Conservation (phyloP, 768 basidiomycete species). For the Clathrus columnatus region DNA sequence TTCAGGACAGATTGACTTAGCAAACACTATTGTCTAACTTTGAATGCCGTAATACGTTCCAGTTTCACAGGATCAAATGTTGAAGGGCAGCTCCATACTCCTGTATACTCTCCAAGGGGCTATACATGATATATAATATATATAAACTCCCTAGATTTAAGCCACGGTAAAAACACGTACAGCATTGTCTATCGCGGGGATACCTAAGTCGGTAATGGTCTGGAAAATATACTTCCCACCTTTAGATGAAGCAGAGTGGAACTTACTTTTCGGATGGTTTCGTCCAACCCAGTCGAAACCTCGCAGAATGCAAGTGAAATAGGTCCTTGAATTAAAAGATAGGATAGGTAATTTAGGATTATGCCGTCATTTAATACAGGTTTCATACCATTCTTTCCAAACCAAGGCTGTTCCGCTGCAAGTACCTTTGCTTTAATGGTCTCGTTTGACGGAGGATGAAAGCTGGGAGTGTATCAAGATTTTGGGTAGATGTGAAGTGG, state of each 20-base stretch:
- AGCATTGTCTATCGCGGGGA: not conserved
- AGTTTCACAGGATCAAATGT: conserved; percentile 18
- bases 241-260: not conserved
- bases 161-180: no score
- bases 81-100: not conserved
- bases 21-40: conserved; percentile 18
- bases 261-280: not conserved
- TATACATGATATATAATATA: not conserved
- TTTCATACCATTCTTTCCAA: conserved; percentile 22
- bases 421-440: conserved; percentile 21
- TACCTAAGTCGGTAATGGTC: not conserved
- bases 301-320: not conserved
- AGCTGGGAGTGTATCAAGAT: conserved; percentile 14
- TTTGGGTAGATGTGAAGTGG: not conserved
- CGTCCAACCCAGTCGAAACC: not conserved
- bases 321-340: no score
- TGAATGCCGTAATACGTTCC: conserved; percentile 18
- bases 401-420: conserved; percentile 19
- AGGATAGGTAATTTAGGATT: no score
- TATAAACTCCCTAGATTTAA: no score
- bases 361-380: no score
- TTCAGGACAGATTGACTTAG: no score
- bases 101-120: not conserved
- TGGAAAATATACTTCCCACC: not conserved
- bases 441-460: conserved; percentile 23